These are phyloP conservation scores for Lenzites betulinus DNA, from an alignment of 768 basidiomycete species.

Conservation along the genomic window DNA sequence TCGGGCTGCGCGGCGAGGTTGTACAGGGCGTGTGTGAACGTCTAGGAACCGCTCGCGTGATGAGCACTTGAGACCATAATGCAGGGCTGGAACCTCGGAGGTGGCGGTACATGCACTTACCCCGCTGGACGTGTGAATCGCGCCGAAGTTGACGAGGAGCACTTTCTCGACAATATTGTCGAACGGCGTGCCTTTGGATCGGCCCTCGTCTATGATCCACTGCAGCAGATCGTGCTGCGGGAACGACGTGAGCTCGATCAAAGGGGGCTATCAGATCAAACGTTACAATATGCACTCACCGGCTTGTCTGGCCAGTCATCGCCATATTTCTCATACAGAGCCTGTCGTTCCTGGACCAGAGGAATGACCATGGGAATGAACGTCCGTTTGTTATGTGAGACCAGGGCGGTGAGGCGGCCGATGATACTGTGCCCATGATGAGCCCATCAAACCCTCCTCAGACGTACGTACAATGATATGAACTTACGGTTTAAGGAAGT, in stretches of 20 bases:
- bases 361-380: slow-evolving; percentile 18
- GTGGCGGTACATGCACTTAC: slow-evolving; percentile 29
- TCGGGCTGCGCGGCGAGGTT: slow-evolving; percentile 33
- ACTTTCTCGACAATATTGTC: slow-evolving; percentile 26
- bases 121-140: slow-evolving; percentile 42
- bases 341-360: slow-evolving; percentile 17
- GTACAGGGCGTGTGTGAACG: slow-evolving; percentile 33
- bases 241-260: neutral
- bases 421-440: neutral
- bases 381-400: slow-evolving; percentile 2
- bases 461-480: too few relatives aligned
- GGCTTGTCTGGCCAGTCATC: slow-evolving; percentile 21
- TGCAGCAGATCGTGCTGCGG: slow-evolving; percentile 47
- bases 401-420: slow-evolving; percentile 5
- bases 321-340: slow-evolving; percentile 7
- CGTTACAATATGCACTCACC: slow-evolving; percentile 1
- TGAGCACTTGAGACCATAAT: too few relatives aligned
- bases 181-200: slow-evolving; percentile 20
- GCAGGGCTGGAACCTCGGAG: too few relatives aligned
- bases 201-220: slow-evolving; percentile 41
- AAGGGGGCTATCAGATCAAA: too few relatives aligned
- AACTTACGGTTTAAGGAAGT: slow-evolving; percentile 22
- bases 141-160: slow-evolving; percentile 44
- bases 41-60: slow-evolving; percentile 16
- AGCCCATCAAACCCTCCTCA: neutral